These are phyloP conservation scores for Chalaropsis ovoidea DNA, from an alignment of 2,329 filamentous ascomycete species.

Conservation along the genomic window DNA sequence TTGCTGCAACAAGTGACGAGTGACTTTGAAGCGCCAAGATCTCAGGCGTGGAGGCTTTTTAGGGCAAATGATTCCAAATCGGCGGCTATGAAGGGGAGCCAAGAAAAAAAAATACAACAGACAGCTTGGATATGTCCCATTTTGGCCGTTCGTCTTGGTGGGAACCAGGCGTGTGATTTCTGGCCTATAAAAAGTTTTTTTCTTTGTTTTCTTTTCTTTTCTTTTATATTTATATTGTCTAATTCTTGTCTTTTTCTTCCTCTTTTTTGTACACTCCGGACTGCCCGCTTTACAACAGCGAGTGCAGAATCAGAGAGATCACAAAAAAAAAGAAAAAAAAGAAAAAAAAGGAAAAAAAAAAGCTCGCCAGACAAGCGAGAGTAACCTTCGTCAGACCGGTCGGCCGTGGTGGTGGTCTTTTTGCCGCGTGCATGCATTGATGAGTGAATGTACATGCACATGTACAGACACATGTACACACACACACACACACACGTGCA, in stretches of 20 bases:
- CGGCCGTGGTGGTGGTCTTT: background rate
- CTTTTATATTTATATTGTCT: too few relatives aligned
- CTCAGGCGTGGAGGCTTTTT: background rate
- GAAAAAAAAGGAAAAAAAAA: background rate
- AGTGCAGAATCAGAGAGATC: too few relatives aligned
- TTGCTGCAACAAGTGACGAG: background rate
- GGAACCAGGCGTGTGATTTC: too few relatives aligned
- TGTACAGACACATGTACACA: background rate
- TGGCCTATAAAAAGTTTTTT: too few relatives aligned
- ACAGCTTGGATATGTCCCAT: too few relatives aligned
- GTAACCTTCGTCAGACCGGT: background rate
- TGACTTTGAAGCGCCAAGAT: background rate
- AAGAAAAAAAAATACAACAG: too few relatives aligned
- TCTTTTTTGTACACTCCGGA: background rate
- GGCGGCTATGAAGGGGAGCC: background rate
- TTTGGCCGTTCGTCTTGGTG: too few relatives aligned
- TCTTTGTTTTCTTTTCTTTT: background rate
- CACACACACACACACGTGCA: background rate
- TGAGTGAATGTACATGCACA: background rate
- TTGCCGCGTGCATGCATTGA: background rate
- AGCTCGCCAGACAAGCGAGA: too few relatives aligned
- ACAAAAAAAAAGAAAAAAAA: too few relatives aligned
- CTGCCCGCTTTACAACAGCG: too few relatives aligned
- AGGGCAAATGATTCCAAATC: slow-evolving; percentile 1
- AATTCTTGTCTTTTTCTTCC: background rate